These are phyloP conservation scores for Chrysochromulina tobinii DNA, from an alignment of 78 protist species.

Conservation along the genomic window DNA sequence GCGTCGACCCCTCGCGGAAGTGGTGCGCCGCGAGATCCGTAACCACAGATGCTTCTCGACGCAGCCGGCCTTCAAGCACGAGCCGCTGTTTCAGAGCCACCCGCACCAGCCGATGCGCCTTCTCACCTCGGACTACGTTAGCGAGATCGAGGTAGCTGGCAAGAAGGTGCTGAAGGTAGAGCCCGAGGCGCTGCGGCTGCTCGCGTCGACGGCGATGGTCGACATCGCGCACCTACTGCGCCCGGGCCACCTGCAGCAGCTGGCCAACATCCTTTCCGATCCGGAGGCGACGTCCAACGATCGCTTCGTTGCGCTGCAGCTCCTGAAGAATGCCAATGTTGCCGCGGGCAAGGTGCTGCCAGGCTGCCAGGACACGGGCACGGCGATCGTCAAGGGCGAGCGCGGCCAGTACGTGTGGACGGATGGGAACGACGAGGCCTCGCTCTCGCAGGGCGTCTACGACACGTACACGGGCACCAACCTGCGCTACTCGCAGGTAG, in stretches of 20 bases:
- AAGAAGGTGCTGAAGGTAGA: conserved; percentile 58
- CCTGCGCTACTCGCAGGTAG: conserved; percentile 84
- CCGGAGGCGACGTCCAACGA: conserved; percentile 79
- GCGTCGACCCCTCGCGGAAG: too few species aligned
- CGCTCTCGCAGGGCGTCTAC: conserved; percentile 73
- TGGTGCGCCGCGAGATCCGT: too few species aligned
- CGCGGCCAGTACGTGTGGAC: conserved; percentile 73
- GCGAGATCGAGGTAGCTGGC: neutral
- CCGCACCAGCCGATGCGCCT: neutral
- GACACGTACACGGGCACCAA: conserved; percentile 76
- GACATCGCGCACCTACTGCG: conserved; percentile 81
- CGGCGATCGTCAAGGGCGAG: conserved; percentile 73
- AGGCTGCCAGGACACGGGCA: conserved; percentile 80
- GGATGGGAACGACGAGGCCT: conserved; percentile 76
- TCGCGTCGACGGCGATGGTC: conserved; percentile 64
- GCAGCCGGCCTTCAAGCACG: neutral
- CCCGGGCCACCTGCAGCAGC: conserved; percentile 47
- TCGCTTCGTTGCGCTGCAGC: conserved; percentile 79
- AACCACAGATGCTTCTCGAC: neutral
- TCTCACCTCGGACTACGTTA: neutral
- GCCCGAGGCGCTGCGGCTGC: conserved; percentile 66
- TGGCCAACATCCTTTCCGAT: conserved; percentile 68
- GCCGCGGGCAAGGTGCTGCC: conserved; percentile 76
- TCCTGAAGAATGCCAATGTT: conserved; percentile 80
- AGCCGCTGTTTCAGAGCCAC: neutral